phyloP scores from a whole-genome alignment of 306 rosid species.

The Lotus japonicus region DNA sequence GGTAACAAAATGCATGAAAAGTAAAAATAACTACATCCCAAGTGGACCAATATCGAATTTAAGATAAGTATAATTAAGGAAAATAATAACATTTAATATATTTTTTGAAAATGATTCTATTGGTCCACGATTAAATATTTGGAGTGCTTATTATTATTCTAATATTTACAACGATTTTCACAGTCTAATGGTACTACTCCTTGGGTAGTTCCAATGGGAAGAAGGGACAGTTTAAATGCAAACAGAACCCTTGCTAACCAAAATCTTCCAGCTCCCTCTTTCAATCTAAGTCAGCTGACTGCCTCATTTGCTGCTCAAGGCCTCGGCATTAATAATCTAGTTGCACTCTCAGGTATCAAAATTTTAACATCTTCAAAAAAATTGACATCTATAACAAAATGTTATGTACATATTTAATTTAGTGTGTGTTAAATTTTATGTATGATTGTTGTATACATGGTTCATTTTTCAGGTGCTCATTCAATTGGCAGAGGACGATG shows the following conservation, averaged over 20 bases:
- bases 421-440: too few species aligned
- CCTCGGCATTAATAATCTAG: slow-evolving; percentile 40
- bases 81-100: too few species aligned
- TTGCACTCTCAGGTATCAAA: slow-evolving; percentile 47
- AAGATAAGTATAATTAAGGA: too few species aligned
- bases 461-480: slow-evolving; percentile 26
- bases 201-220: slow-evolving; percentile 40
- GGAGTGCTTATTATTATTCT: too few species aligned
- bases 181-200: slow-evolving; percentile 37
- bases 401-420: too few species aligned
- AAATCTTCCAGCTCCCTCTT: slow-evolving; percentile 29
- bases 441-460: too few species aligned
- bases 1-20: too few species aligned
- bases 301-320: slow-evolving; percentile 10
- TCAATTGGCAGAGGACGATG: slow-evolving; percentile 33
- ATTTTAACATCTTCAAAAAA: not conserved
- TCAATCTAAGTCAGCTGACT: not conserved
- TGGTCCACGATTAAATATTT: too few species aligned
- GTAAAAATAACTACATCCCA: too few species aligned
- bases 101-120: too few species aligned
- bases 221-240: slow-evolving; percentile 47
- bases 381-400: not conserved
- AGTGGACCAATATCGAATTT: too few species aligned
- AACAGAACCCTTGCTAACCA: slow-evolving; percentile 11
- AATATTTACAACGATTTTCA: too few species aligned